These are phyloP conservation scores for Paramecium tetraurelia DNA, from an alignment of 73 alveolate species.

Conservation along the genomic window DNA sequence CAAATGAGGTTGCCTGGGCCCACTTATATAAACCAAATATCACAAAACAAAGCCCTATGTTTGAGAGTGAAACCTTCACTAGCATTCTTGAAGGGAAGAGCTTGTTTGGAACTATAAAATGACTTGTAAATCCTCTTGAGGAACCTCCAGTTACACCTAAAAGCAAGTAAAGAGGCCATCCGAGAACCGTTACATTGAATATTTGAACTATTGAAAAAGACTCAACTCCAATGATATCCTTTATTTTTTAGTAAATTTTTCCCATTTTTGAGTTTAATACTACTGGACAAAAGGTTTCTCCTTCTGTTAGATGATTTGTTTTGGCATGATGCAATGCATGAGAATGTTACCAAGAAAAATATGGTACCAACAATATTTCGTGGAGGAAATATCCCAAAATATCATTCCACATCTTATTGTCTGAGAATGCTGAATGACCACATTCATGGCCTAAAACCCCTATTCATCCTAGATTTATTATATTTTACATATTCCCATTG, in stretches of 20 bases:
- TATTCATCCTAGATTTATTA: background rate
- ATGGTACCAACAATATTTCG: constrained; percentile 46
- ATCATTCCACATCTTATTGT: constrained; percentile 27
- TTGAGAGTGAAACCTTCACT: constrained; percentile 33
- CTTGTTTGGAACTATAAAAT: constrained; percentile 58
- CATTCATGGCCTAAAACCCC: constrained; percentile 64
- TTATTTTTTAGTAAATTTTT: constrained; percentile 8
- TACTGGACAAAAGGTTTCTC: constrained; percentile 53
- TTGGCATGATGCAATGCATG: constrained; percentile 57
- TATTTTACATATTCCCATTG: constrained; percentile 39
- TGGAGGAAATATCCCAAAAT: constrained; percentile 46
- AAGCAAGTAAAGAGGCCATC: constrained; percentile 50
- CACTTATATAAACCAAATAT: constrained; percentile 27
- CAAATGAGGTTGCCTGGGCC: constrained; percentile 35
- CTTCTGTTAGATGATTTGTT: constrained; percentile 55
- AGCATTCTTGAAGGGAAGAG: constrained; percentile 37
- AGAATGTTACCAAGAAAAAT: constrained; percentile 54
- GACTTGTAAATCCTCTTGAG: constrained; percentile 60
- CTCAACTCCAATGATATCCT: constrained; percentile 55
- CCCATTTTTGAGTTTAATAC: background rate
- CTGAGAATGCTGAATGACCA: constrained; percentile 52
- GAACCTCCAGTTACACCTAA: constrained; percentile 59
- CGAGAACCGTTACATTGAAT: constrained; percentile 29
- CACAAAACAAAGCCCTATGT: constrained; percentile 38
- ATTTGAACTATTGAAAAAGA: constrained; percentile 39